Evolutionary conservation across 331 rosid species (phyloP).

Genomic region (Pyracantha coccinea): DNA sequence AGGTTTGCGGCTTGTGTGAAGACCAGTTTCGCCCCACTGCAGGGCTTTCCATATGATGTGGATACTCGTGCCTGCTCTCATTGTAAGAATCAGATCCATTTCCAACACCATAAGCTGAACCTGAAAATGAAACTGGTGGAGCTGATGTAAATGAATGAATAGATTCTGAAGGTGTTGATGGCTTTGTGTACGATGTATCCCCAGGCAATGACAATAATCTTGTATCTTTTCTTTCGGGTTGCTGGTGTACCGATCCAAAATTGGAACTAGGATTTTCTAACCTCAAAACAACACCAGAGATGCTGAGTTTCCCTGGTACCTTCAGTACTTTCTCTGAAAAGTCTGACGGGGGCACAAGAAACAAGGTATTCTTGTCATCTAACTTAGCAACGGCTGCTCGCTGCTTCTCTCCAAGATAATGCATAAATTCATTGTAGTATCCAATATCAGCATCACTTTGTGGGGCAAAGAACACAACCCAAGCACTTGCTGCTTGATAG

Average conservation of each 20-base stretch:
- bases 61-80: conserved; percentile 49
- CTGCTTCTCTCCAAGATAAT: conserved; percentile 88
- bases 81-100: conserved; percentile 34
- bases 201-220: conserved; percentile 29
- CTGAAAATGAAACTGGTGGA: conserved; percentile 28
- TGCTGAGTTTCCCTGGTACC: conserved; percentile 94
- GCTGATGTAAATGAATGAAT: conserved; percentile 33
- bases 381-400: conserved; percentile 90
- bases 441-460: conserved; percentile 83
- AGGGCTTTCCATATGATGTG: conserved; percentile 31
- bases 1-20: conserved; percentile 42
- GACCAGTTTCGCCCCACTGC: conserved; percentile 40
- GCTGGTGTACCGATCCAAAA: conserved; percentile 39
- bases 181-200: conserved; percentile 33
- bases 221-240: conserved; percentile 39
- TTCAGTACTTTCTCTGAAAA: conserved; percentile 86
- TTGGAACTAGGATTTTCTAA: conserved; percentile 61
- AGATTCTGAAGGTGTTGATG: conserved; percentile 24
- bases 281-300: conserved; percentile 89
- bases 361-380: conserved; percentile 84
- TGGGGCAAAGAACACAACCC: conserved; percentile 98
- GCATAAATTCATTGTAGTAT: conserved; percentile 87
- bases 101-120: conserved; percentile 28
- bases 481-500: conserved; percentile 86
- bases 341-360: conserved; percentile 97